Evolutionary conservation across 352 stramenopile species (phyloP).

Genomic region (Phytopythium vexans): DNA sequence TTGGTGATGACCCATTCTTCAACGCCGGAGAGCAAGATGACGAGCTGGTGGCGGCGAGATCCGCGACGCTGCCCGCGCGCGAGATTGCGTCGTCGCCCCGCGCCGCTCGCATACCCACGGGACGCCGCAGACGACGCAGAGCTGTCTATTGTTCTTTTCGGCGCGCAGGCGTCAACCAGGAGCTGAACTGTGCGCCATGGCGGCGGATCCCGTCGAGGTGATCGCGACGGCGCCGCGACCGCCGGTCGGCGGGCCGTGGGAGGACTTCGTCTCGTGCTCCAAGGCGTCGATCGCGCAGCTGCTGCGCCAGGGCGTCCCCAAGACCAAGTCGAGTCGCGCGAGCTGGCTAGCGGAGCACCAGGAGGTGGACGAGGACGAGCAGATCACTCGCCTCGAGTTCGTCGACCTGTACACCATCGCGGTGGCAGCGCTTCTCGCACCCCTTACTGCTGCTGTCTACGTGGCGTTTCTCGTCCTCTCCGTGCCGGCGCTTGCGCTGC

Average conservation of each 20-base stretch:
- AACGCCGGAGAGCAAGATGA: no score
- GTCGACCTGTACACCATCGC: constrained; percentile 26
- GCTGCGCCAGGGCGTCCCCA: constrained; percentile 27
- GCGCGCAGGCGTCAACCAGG: no score
- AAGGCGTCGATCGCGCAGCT: constrained; percentile 36
- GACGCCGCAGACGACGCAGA: no score
- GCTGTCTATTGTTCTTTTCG: no score
- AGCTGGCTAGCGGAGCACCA: constrained; percentile 26
- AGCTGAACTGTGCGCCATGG: no score
- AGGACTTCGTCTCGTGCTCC: constrained; percentile 26
- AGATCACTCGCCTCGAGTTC: constrained; percentile 13
- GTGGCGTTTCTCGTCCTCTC: constrained; percentile 11
- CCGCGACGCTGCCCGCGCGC: no score
- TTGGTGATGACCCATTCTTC: no score
- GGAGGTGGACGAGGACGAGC: constrained; percentile 18
- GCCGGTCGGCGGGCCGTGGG: constrained; percentile 25
- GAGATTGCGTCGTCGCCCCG: no score
- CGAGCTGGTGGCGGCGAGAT: no score
- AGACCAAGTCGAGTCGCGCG: constrained; percentile 23
- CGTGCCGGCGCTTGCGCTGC: constrained; percentile 10
- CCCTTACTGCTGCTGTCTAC: constrained; percentile 12
- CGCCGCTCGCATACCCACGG: no score
- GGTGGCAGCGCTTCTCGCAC: constrained; percentile 15
- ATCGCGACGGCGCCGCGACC: not conserved
- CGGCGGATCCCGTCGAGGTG: no score